A percentile compares a stretch with the other conserved stretches of the same genome.
phyloP scores from a whole-genome alignment of 345 rosid species.

The Microcos paniculata region DNA sequence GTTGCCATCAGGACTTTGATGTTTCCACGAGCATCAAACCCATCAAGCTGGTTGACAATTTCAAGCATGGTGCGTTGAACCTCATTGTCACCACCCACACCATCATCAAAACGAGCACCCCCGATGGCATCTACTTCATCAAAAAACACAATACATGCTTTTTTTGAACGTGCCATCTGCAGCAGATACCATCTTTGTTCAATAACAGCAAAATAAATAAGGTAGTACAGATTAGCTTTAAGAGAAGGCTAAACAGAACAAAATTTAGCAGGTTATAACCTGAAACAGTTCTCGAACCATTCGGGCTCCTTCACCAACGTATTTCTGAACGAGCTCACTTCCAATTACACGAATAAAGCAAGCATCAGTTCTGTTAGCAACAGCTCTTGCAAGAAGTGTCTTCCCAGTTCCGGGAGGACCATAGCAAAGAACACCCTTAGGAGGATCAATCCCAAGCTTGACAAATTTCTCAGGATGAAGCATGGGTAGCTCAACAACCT shows the following conservation, averaged over 20 bases:
- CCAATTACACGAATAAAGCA: constrained; percentile 26
- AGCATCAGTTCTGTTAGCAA: constrained; percentile 86
- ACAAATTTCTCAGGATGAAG: constrained; percentile 67
- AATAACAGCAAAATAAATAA: not conserved
- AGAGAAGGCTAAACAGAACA: not conserved
- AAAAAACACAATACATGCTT: constrained; percentile 84
- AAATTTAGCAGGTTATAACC: constrained; percentile 38
- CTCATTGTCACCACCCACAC: constrained; percentile 86
- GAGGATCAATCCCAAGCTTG: constrained; percentile 99
- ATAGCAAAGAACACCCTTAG: constrained; percentile 96
- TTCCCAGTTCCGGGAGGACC: constrained; percentile 54
- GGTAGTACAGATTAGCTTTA: not conserved
- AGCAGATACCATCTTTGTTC: not conserved
- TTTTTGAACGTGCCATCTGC: constrained; percentile 87
- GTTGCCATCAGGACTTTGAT: constrained; percentile 91
- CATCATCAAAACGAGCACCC: constrained; percentile 89
- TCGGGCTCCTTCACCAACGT: constrained; percentile 97
- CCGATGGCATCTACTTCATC: constrained; percentile 93
- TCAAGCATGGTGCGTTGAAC: constrained; percentile 89
- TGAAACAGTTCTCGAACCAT: constrained; percentile 54
- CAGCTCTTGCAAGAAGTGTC: constrained; percentile 58
- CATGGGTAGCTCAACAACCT: constrained; percentile 24
- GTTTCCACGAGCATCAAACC: constrained; percentile 73
- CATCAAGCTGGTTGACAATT: constrained; percentile 84
- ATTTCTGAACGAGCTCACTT: constrained; percentile 74